Percentiles rank a stretch among this genome's conserved stretches.
phyloP scores from a whole-genome alignment of 2,329 filamentous ascomycete species.

The Hymenoscyphus linearis region DNA sequence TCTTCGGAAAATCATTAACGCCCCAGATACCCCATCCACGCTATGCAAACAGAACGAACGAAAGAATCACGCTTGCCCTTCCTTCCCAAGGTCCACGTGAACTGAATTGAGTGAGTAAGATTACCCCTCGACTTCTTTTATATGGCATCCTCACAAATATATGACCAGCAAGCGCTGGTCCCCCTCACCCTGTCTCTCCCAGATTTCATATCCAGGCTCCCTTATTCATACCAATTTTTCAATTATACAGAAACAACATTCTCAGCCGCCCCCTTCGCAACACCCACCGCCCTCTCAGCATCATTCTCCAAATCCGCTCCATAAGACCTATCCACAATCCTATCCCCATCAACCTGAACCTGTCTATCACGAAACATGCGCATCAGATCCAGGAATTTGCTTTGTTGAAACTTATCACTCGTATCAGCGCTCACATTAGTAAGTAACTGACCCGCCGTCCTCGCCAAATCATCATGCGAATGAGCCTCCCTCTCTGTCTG shows the following conservation, averaged over 20 bases:
- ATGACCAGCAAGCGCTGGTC: too few relatives aligned
- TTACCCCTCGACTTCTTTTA: too few relatives aligned
- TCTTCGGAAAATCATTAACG: too few relatives aligned
- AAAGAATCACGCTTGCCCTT: too few relatives aligned
- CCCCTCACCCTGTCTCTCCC: too few relatives aligned
- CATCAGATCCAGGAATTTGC: slow-evolving; percentile 73
- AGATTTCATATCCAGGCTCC: neutral
- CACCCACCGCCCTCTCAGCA: slow-evolving; percentile 5
- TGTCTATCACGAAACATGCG: slow-evolving; percentile 66
- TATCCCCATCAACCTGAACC: slow-evolving; percentile 66
- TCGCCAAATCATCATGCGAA: slow-evolving; percentile 57
- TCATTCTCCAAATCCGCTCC: slow-evolving; percentile 2
- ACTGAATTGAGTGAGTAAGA: too few relatives aligned
- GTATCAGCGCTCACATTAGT: slow-evolving; percentile 63
- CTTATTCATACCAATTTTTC: neutral
- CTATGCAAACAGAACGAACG: too few relatives aligned
- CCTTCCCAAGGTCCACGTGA: too few relatives aligned
- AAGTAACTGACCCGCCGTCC: slow-evolving; percentile 66
- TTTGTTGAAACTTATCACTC: slow-evolving; percentile 71
- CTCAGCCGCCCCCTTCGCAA: neutral
- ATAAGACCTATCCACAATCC: slow-evolving; percentile 43
- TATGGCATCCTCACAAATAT: too few relatives aligned
- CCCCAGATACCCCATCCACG: too few relatives aligned
- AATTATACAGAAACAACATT: neutral
- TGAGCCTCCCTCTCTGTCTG: slow-evolving; percentile 31